A percentile compares a stretch with the other conserved stretches of the same genome.
Conservation (phyloP, 345 rosid genomes). For the Dovyalis caffra region DNA sequence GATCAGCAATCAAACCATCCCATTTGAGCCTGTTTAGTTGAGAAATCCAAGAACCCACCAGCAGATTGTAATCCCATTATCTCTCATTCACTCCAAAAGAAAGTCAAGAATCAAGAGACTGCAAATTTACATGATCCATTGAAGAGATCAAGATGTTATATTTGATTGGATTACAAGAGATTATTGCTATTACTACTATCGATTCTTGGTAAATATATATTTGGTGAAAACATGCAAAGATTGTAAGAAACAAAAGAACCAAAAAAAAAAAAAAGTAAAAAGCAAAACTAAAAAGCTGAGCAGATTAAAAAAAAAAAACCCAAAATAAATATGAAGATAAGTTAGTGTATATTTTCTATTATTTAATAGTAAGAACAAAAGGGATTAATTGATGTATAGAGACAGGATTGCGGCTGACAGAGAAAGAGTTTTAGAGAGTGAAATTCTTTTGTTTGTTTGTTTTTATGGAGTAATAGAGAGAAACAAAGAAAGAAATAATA, state of each 20-base stretch:
- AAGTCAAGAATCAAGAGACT: conserved; percentile 33
- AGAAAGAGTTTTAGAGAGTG: not conserved
- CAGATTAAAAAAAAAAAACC: not conserved
- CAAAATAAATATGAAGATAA: not conserved
- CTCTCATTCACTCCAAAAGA: conserved; percentile 13
- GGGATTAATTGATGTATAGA: not conserved
- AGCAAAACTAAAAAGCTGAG: no score
- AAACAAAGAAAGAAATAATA: no score
- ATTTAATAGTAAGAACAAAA: not conserved
- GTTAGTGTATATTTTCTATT: not conserved
- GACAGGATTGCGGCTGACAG: not conserved
- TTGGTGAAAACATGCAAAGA: not conserved
- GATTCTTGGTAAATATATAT: not conserved
- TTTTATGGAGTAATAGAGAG: not conserved
- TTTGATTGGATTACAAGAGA: not conserved
- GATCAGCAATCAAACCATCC: conserved; percentile 31
- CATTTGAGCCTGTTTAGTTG: conserved; percentile 17
- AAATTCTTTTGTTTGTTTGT: not conserved
- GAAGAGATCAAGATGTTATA: not conserved
- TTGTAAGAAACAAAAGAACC: not conserved
- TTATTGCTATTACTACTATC: not conserved
- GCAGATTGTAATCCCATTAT: conserved; percentile 71
- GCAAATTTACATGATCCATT: conserved; percentile 42
- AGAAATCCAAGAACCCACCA: conserved; percentile 42
- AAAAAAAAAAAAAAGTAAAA: not conserved